Evolutionary conservation across 495 filamentous ascomycete genomes (phyloP).

Genomic region (Aspergillus coremiiformis): DNA sequence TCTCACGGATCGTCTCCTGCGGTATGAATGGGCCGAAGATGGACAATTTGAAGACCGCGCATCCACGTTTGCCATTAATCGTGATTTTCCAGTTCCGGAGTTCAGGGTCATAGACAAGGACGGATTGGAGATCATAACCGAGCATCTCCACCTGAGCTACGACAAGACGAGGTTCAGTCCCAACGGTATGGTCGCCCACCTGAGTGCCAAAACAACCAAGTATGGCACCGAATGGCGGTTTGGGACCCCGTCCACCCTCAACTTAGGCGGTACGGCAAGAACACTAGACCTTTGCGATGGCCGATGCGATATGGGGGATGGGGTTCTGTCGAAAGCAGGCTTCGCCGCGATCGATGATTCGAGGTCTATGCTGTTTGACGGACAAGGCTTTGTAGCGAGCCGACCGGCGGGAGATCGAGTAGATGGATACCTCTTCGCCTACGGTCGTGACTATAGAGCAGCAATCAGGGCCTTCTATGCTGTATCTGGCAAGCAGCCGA

Average conservation of each 20-base stretch:
- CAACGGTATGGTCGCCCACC: conserved; percentile 31
- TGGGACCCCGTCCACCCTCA: conserved; percentile 29
- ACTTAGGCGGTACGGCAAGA: conserved; percentile 46
- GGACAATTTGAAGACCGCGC: conserved; percentile 50
- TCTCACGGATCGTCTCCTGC: conserved; percentile 43
- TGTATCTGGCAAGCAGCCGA: conserved; percentile 47
- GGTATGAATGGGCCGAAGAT: conserved; percentile 52
- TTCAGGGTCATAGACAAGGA: conserved; percentile 37
- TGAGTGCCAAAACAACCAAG: conserved; percentile 27
- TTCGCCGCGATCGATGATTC: conserved; percentile 47
- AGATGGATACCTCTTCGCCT: conserved; percentile 53
- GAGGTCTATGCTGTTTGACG: conserved; percentile 50
- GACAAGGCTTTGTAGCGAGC: conserved; percentile 39
- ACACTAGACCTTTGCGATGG: conserved; percentile 50
- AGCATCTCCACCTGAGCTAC: conserved; percentile 44
- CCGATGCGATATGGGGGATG: conserved; percentile 37
- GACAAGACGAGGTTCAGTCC: conserved; percentile 44
- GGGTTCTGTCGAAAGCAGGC: conserved; percentile 40
- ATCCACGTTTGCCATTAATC: conserved; percentile 49
- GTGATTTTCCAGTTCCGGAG: conserved; percentile 39
- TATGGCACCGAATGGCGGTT: conserved; percentile 39
- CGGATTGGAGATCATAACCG: conserved; percentile 43
- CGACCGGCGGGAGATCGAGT: conserved; percentile 32
- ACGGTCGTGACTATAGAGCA: conserved; percentile 45
- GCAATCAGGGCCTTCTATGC: conserved; percentile 50